phyloP scores from a whole-genome alignment of 768 basidiomycete species.

The Hericium rajendrae region DNA sequence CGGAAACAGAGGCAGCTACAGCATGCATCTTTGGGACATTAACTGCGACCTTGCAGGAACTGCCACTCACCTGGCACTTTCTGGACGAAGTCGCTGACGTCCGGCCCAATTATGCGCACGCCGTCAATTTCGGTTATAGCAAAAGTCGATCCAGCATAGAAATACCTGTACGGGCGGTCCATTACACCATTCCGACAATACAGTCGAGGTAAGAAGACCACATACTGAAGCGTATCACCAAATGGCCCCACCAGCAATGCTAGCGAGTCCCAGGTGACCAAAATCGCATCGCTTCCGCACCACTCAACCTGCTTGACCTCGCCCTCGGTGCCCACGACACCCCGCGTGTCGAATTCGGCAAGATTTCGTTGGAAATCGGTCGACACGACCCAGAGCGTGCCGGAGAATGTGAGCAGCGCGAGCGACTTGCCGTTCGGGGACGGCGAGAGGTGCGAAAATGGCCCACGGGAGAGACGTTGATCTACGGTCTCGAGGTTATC shows the following conservation, averaged over 20 bases:
- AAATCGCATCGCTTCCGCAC: conserved; percentile 94
- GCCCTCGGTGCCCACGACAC: conserved; percentile 44
- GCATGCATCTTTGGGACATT: neutral
- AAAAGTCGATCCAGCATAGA: conserved; percentile 66
- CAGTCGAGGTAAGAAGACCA: conserved; percentile 7
- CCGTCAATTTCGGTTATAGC: conserved; percentile 86
- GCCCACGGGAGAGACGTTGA: conserved; percentile 80
- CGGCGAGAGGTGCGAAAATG: conserved; percentile 78
- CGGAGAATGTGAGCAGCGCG: conserved; percentile 66
- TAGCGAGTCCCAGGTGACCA: conserved; percentile 72
- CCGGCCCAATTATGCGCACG: conserved; percentile 70
- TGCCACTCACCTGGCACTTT: conserved; percentile 70
- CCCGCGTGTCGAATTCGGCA: conserved; percentile 74
- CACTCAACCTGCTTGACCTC: conserved; percentile 71
- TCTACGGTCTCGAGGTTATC: conserved; percentile 87
- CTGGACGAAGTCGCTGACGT: conserved; percentile 81
- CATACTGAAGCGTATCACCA: conserved; percentile 78
- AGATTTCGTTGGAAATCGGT: conserved; percentile 83
- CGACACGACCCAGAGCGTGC: conserved; percentile 88
- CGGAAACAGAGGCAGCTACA: conserved; percentile 64
- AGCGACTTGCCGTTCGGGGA: conserved; percentile 94
- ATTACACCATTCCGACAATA: neutral
- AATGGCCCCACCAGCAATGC: conserved; percentile 87
- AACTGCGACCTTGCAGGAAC: neutral
- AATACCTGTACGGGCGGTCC: conserved; percentile 43